These are phyloP conservation scores for Dothistroma septosporum DNA, from an alignment of 2,329 filamentous ascomycete genomes.

Conservation along the genomic window DNA sequence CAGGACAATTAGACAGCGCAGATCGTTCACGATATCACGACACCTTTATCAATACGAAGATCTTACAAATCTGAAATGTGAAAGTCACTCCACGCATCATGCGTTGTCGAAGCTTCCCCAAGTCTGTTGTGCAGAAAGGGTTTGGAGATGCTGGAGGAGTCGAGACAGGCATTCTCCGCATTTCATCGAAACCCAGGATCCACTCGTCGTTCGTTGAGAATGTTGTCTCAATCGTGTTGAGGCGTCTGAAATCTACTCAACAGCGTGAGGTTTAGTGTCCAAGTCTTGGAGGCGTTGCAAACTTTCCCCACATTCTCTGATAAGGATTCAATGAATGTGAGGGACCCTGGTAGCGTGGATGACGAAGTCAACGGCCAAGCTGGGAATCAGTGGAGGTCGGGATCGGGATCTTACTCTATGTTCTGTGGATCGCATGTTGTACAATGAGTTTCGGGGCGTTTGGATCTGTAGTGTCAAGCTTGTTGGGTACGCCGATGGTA, in stretches of 20 bases:
- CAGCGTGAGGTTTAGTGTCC: background rate
- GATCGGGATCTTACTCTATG: constrained; percentile 14
- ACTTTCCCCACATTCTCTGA: constrained; percentile 8
- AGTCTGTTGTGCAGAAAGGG: constrained; percentile 5
- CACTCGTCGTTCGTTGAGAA: constrained; percentile 4
- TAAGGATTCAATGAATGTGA: background rate
- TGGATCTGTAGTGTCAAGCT: background rate
- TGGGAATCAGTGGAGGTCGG: background rate
- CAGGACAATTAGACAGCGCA: constrained; percentile 11
- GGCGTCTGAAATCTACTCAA: background rate
- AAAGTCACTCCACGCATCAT: constrained; percentile 7
- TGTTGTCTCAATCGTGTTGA: constrained; percentile 1
- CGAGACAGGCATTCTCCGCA: constrained; percentile 4
- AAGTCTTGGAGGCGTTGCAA: background rate
- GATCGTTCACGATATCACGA: background rate
- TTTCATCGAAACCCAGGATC: background rate
- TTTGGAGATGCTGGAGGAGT: constrained; percentile 1
- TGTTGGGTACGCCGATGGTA: constrained; percentile 8
- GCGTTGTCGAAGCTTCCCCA: background rate
- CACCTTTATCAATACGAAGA: background rate
- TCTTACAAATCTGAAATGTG: background rate
- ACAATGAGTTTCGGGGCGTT: constrained; percentile 14
- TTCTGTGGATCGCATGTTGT: constrained; percentile 19
- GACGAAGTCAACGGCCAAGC: background rate
- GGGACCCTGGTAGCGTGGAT: background rate